phyloP scores from a whole-genome alignment of 495 filamentous ascomycete genomes.

The Penicillium odoratum region DNA sequence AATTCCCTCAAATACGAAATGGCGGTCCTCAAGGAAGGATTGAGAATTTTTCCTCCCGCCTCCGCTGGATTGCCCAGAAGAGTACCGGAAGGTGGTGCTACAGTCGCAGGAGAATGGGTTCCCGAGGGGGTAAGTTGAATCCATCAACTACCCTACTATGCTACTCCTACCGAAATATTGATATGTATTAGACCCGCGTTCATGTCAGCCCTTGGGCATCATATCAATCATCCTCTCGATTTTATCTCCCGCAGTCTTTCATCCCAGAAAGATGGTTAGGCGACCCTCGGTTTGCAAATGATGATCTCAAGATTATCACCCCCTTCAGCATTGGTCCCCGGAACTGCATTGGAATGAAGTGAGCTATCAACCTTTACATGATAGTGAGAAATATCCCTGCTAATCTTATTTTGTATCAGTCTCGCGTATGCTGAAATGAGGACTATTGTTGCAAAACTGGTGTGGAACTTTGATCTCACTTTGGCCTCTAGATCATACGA shows the following conservation, averaged over 20 bases:
- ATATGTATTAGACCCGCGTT: conserved; percentile 41
- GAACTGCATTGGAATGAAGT: conserved; percentile 52
- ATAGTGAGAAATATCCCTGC: too few species aligned
- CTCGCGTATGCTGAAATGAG: too few species aligned
- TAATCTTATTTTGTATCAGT: too few species aligned
- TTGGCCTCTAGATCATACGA: too few species aligned
- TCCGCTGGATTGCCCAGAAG: conserved; percentile 42
- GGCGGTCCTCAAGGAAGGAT: conserved; percentile 44
- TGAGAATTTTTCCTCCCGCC: conserved; percentile 58
- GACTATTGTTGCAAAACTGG: too few species aligned
- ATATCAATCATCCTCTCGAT: conserved; percentile 26
- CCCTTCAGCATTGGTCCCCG: conserved; percentile 46
- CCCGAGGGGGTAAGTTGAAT: conserved; percentile 19
- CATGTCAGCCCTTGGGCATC: conserved; percentile 45
- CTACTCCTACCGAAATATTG: background rate
- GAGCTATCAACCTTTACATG: background rate
- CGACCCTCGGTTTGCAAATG: conserved; percentile 32
- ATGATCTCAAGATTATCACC: conserved; percentile 16
- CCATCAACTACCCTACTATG: background rate
- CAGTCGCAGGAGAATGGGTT: conserved; percentile 44
- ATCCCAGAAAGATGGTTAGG: conserved; percentile 50
- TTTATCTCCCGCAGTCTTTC: conserved; percentile 49
- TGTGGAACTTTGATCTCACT: too few species aligned
- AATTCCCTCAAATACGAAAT: too few species aligned
- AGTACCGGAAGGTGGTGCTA: conserved; percentile 41